A percentile compares a stretch with the other conserved stretches of the same genome.
Conservation (phyloP, 2,329 filamentous ascomycete species). For the Albifimbria verrucaria region DNA sequence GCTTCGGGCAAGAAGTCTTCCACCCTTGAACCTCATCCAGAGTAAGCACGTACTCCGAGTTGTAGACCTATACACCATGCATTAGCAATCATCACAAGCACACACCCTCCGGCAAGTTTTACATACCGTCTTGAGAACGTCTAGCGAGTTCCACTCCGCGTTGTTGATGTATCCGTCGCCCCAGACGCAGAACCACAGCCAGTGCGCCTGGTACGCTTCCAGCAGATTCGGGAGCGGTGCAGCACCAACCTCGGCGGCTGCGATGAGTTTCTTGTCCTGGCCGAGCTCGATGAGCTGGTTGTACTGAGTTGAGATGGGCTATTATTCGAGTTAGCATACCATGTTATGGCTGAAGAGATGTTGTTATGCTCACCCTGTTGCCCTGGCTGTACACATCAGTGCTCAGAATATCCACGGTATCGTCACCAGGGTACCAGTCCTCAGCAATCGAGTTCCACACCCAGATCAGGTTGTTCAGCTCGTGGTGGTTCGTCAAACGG, state of each 20-base stretch:
- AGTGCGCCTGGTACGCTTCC: slow-evolving; percentile 41
- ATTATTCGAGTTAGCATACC: background rate
- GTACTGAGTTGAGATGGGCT: slow-evolving; percentile 41
- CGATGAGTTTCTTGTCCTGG: slow-evolving; percentile 43
- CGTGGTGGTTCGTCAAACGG: slow-evolving; percentile 39
- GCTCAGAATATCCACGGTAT: slow-evolving; percentile 41
- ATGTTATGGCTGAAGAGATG: background rate
- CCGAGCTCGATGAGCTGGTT: slow-evolving; percentile 39
- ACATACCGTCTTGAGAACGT: slow-evolving; percentile 32
- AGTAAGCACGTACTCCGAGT: slow-evolving; percentile 28
- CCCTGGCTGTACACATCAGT: slow-evolving; percentile 43
- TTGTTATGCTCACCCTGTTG: slow-evolving; percentile 33
- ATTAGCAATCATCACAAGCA: background rate
- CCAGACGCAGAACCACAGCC: slow-evolving; percentile 47
- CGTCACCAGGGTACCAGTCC: slow-evolving; percentile 45
- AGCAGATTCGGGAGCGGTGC: slow-evolving; percentile 39
- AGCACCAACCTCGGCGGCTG: slow-evolving; percentile 43
- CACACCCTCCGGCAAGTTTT: background rate
- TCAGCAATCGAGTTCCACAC: slow-evolving; percentile 44
- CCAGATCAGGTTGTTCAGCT: slow-evolving; percentile 46
- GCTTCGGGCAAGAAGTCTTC: slow-evolving; percentile 6
- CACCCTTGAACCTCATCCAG: slow-evolving; percentile 33
- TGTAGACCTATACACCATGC: slow-evolving; percentile 20
- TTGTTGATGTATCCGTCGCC: slow-evolving; percentile 39
- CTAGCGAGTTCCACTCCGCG: slow-evolving; percentile 35